Evolutionary conservation across 768 basidiomycete genomes (phyloP).

Genomic region (Suillus subluteus): DNA sequence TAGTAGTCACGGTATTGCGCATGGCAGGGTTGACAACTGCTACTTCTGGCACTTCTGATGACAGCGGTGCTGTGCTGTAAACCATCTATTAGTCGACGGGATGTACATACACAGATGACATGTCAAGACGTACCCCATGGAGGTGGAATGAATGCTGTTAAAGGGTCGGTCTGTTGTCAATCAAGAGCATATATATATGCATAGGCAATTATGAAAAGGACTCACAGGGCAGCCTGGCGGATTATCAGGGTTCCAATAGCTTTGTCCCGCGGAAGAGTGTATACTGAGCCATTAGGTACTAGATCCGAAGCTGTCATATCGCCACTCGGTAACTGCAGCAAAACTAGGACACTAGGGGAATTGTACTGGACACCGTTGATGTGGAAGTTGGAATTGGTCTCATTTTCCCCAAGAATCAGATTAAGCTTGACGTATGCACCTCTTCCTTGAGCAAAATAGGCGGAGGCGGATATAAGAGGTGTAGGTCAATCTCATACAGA

Average conservation of each 20-base stretch:
- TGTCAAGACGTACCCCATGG: slow-evolving; percentile 18
- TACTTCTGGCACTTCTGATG: neutral
- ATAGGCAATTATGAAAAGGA: neutral
- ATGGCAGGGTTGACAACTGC: neutral
- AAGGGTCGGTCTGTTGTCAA: neutral
- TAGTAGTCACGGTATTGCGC: neutral
- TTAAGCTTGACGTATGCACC: slow-evolving; percentile 37
- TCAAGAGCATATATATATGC: neutral
- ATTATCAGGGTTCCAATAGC: slow-evolving; percentile 23
- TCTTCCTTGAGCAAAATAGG: neutral
- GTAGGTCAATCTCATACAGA: too few species aligned
- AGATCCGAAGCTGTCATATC: slow-evolving; percentile 37
- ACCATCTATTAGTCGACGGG: neutral
- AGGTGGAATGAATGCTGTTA: slow-evolving; percentile 29
- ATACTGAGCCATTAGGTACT: slow-evolving; percentile 44
- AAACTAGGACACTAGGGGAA: slow-evolving; percentile 44
- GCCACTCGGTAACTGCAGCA: slow-evolving; percentile 50
- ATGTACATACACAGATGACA: neutral
- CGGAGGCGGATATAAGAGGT: neutral
- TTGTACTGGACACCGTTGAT: slow-evolving; percentile 39
- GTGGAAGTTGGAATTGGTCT: slow-evolving; percentile 23
- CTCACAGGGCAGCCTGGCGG: slow-evolving; percentile 15
- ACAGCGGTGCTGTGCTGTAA: neutral
- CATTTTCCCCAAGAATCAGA: slow-evolving; percentile 32
- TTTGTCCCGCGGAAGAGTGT: slow-evolving; percentile 46